Conservation (phyloP, 2,329 filamentous ascomycete species). For the Nemania sp. region DNA sequence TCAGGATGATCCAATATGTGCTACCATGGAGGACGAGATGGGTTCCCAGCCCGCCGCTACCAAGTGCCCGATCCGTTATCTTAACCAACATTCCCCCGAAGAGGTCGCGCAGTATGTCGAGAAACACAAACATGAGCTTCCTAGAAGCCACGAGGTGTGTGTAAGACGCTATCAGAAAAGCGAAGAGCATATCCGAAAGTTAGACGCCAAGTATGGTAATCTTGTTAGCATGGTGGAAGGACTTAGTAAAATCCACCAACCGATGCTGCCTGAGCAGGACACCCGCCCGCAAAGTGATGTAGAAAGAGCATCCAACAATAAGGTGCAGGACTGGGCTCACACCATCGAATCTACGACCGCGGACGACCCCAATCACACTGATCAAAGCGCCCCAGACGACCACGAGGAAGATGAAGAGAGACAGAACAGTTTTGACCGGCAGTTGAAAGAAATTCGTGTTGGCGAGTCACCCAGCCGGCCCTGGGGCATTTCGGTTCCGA, state of each 20-base stretch:
- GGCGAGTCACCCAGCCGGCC: constrained; percentile 91
- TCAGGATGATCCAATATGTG: constrained; percentile 65
- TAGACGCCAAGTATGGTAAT: constrained; percentile 93
- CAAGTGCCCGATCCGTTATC: constrained; percentile 89
- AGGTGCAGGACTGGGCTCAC: constrained; percentile 86
- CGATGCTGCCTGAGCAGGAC: constrained; percentile 72
- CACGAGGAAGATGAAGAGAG: constrained; percentile 60
- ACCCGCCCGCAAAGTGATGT: constrained; percentile 48
- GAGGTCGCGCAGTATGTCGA: constrained; percentile 94
- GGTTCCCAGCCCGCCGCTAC: constrained; percentile 55
- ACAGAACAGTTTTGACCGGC: constrained; percentile 77
- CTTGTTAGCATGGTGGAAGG: constrained; percentile 94
- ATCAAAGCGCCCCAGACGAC: constrained; percentile 45
- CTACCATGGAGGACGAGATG: constrained; percentile 64
- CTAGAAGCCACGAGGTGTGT: constrained; percentile 90
- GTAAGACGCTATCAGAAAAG: constrained; percentile 87
- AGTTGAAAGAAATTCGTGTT: constrained; percentile 85
- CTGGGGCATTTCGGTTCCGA: constrained; percentile 29
- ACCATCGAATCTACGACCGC: constrained; percentile 61
- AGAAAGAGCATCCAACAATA: constrained; percentile 63
- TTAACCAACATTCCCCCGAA: constrained; percentile 90
- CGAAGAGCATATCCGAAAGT: constrained; percentile 79
- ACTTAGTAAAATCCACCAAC: constrained; percentile 82
- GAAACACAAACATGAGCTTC: constrained; percentile 92
- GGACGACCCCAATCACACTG: constrained; percentile 44